Conservation (phyloP, 257 asterid genomes). For the Catharanthus roseus region DNA sequence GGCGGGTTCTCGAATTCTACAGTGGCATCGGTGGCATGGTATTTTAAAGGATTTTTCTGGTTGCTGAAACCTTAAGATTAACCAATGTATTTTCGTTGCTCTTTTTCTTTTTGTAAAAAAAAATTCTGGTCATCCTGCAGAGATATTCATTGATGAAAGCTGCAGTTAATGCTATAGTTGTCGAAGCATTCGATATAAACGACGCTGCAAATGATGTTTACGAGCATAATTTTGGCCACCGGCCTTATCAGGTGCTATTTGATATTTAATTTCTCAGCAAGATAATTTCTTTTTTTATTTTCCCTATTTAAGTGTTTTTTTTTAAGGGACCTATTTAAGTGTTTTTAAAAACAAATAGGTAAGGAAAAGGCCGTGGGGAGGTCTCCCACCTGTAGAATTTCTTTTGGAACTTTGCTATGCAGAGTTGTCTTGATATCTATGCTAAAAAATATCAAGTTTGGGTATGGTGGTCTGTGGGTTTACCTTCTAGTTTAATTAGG, state of each 20-base stretch:
- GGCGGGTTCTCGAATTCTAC: conserved; percentile 90
- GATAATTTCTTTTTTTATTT: neutral
- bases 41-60: conserved; percentile 1
- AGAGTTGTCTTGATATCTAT: neutral
- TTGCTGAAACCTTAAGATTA: neutral
- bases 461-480: neutral
- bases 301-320: neutral
- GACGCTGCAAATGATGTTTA: conserved; percentile 90
- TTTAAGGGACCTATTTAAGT: neutral
- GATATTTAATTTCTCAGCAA: neutral
- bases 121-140: conserved; percentile 20
- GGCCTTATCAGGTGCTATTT: conserved; percentile 65
- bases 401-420: neutral
- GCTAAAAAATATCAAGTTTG: neutral
- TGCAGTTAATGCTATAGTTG: conserved; percentile 61
- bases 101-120: neutral
- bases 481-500: neutral
- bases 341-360: no score
- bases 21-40: conserved; percentile 98
- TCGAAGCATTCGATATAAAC: conserved; percentile 89
- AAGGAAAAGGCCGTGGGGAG: no score
- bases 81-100: neutral
- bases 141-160: conserved; percentile 71
- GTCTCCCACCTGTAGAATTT: neutral
- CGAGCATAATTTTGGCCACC: conserved; percentile 86